Evolutionary conservation across 1,284 basidiomycete genomes (phyloP).

Genomic region (Rhodotorula sp.): DNA sequence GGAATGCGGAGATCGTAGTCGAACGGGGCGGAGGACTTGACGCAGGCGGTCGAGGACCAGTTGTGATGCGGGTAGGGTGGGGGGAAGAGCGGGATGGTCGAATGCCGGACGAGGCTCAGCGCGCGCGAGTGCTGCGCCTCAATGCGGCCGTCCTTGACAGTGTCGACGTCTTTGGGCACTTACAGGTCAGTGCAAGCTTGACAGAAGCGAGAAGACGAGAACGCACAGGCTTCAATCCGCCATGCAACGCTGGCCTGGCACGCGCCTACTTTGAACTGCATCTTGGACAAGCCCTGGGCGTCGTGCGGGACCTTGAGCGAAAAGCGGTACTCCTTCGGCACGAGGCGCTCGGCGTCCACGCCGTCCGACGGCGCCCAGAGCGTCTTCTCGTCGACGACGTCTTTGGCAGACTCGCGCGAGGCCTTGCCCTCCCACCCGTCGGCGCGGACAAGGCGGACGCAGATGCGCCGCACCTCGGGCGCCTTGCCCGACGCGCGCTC

Average conservation of each 20-base stretch:
- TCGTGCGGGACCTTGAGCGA: constrained; percentile 66
- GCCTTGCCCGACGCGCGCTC: constrained; percentile 62
- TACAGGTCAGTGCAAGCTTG: background rate
- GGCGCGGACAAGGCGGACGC: constrained; percentile 72
- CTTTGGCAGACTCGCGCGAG: constrained; percentile 61
- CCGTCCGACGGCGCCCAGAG: constrained; percentile 18
- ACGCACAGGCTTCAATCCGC: constrained; percentile 75
- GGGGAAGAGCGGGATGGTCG: background rate
- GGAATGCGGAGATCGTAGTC: constrained; percentile 28
- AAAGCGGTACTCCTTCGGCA: constrained; percentile 68
- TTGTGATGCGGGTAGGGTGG: background rate
- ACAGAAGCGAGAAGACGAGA: background rate
- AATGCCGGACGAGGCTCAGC: constrained; percentile 25
- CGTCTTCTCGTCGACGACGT: constrained; percentile 66
- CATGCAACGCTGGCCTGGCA: constrained; percentile 53
- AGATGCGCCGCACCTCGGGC: constrained; percentile 64
- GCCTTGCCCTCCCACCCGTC: constrained; percentile 60
- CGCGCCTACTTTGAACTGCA: constrained; percentile 48
- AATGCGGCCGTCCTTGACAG: constrained; percentile 23
- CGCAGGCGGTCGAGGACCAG: background rate
- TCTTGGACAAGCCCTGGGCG: constrained; percentile 65
- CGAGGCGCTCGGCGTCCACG: constrained; percentile 40
- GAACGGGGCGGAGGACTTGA: constrained; percentile 1
- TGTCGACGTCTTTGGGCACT: background rate
- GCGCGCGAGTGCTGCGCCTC: constrained; percentile 17